Evolutionary conservation across 345 rosid species (phyloP), one percentile per base, ranked within the genome.

Genomic region (Gossypium sturtianum): DNA sequence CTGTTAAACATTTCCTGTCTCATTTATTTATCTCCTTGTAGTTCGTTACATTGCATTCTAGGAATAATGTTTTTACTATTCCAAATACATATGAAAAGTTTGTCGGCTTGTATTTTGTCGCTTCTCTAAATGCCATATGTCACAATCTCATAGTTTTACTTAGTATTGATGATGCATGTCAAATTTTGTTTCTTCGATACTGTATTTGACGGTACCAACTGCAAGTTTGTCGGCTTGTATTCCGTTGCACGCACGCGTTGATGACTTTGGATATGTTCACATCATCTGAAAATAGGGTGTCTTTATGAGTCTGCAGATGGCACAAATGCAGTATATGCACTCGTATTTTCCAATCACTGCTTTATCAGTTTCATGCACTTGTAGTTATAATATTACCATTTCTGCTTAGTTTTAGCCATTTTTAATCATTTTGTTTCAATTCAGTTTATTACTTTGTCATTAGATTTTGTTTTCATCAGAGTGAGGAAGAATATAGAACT

Each of bases 141-240:
- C 62, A 20, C 9, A 2, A 44, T 69, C 66, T 61, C 25, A 38
- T 13, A 7, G 57, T 23, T 69, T 64, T 41, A 62, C 41, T 15
- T 56, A 19, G 52, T 48, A 27, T 60, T 27, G 11, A 2, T 43
- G 59, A 20, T 9, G 10, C 7, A 6, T 58, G 53, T 25, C 11
- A 16, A 45, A 47, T 44, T 9, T 0, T 72, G 41, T 20, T 16
- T 22, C 16, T 44, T 25, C 23, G 3, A 3, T 73, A 60, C 19
- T 10, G 5, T 73, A 13, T 63, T 63, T 49, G 58, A 16, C 0
- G 25, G 20, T 49, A 49, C 13, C 9, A 44, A 11, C 22, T 9
- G 23, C 62, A 64, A 27, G 45, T 78, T 70, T 80, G 77, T 76
- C 53, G 19, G 71, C 64, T 68, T 61, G 7, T 58, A 25, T 27